These are phyloP conservation scores for Ogataea zsoltii DNA, from an alignment of 805 yeast species.

Conservation along the genomic window DNA sequence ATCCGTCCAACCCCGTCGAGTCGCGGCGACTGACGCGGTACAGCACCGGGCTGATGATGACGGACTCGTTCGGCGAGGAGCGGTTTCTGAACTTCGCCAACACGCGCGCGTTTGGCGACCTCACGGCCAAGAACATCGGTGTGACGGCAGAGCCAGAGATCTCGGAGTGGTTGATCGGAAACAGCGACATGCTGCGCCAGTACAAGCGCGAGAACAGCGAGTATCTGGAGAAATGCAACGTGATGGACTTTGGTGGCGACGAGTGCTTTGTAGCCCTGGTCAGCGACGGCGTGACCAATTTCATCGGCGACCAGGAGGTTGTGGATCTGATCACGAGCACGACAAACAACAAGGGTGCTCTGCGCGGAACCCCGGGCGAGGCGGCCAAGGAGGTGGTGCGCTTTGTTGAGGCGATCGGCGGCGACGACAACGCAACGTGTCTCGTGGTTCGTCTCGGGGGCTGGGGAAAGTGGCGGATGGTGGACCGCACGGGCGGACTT, in stretches of 20 bases:
- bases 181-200: constrained; percentile 41
- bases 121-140: constrained; percentile 77
- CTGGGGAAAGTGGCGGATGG: constrained; percentile 92
- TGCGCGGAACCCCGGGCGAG: constrained; percentile 75
- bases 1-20: constrained; percentile 82
- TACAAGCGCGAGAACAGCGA: constrained; percentile 28
- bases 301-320: constrained; percentile 84
- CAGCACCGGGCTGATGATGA: constrained; percentile 63
- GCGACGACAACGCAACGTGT: constrained; percentile 96
- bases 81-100: constrained; percentile 80
- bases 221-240: constrained; percentile 17
- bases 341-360: constrained; percentile 60
- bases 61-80: constrained; percentile 92
- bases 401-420: constrained; percentile 83
- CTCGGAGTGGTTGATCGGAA: constrained; percentile 66
- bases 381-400: constrained; percentile 85
- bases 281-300: constrained; percentile 85
- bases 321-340: constrained; percentile 82
- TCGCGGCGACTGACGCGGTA: constrained; percentile 66
- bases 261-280: constrained; percentile 83
- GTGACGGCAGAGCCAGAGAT: constrained; percentile 93
- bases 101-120: constrained; percentile 92
- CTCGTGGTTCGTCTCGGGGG: constrained; percentile 75
- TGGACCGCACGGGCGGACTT: constrained; percentile 78
- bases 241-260: constrained; percentile 67